Conservation (phyloP, 768 basidiomycete genomes). For the Naganishia vaughanmartiniae region DNA sequence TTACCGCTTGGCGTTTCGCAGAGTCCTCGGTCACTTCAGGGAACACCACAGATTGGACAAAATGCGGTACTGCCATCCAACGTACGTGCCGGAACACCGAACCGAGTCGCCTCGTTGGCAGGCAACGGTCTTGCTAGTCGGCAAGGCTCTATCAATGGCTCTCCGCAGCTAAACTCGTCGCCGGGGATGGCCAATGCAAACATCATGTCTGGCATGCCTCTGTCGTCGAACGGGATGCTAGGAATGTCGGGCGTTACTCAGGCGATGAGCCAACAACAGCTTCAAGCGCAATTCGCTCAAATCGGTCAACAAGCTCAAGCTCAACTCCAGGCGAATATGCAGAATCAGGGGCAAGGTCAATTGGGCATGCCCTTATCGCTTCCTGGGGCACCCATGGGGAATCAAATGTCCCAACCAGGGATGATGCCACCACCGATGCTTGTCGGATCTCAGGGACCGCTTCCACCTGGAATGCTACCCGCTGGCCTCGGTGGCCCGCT, state of each 20-base stretch:
- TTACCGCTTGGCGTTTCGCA: conserved; percentile 11
- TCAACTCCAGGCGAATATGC: conserved; percentile 25
- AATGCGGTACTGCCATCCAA: conserved; percentile 15
- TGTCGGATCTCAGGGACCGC: background rate
- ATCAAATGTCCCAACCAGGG: background rate
- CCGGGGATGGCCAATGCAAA: conserved; percentile 6
- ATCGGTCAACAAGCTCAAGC: conserved; percentile 26
- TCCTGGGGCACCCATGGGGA: conserved; percentile 1
- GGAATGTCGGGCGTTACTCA: background rate
- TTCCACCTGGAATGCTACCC: conserved; percentile 9
- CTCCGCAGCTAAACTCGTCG: conserved; percentile 8
- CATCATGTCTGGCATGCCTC: background rate
- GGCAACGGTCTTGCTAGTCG: conserved; percentile 9
- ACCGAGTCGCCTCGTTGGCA: conserved; percentile 19
- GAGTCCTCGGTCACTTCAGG: conserved; percentile 24
- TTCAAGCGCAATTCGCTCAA: conserved; percentile 28
- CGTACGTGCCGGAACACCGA: conserved; percentile 13
- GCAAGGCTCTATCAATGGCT: conserved; percentile 23
- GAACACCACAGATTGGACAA: conserved; percentile 24
- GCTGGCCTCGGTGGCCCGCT: background rate
- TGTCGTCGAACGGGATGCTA: conserved; percentile 15
- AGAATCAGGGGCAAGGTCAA: conserved; percentile 19
- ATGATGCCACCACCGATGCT: conserved; percentile 18
- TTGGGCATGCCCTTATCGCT: conserved; percentile 3
- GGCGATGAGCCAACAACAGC: conserved; percentile 15